A percentile compares a stretch with the other conserved stretches of the same genome.
These are phyloP conservation scores for Silene coronaria DNA, from an alignment of 179 eudicot species.

Conservation along the genomic window DNA sequence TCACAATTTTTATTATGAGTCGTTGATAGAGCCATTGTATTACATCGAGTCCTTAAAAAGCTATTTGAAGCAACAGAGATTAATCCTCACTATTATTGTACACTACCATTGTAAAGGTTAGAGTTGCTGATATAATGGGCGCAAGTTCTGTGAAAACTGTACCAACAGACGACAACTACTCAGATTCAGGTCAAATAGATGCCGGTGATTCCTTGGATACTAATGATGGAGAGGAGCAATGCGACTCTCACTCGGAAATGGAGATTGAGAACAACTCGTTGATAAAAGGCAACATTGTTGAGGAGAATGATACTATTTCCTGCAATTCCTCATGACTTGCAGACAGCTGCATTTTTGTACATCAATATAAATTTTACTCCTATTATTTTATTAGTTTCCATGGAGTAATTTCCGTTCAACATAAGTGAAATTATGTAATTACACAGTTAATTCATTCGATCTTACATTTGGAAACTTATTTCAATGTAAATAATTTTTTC, in stretches of 20 bases:
- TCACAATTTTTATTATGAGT: neutral
- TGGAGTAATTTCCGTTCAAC: neutral
- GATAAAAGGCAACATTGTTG: conserved; percentile 20
- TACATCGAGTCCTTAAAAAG: neutral
- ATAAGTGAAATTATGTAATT: too few relatives aligned
- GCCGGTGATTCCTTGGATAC: conserved; percentile 4
- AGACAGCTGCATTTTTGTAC: conserved; percentile 21
- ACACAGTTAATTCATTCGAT: too few relatives aligned
- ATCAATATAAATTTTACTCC: neutral
- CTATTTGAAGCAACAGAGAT: neutral
- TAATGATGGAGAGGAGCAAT: conserved; percentile 12
- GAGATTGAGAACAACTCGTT: conserved; percentile 17
- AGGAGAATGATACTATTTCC: conserved; percentile 26
- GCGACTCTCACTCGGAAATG: conserved; percentile 15
- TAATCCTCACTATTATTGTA: neutral
- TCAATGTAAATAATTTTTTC: too few relatives aligned
- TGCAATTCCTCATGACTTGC: conserved; percentile 18
- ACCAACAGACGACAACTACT: neutral
- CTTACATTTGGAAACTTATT: too few relatives aligned
- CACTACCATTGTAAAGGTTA: conserved; percentile 14
- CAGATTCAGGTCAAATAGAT: conserved; percentile 6
- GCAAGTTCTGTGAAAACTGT: conserved; percentile 14
- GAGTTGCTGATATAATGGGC: conserved; percentile 28
- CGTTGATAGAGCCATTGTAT: neutral
- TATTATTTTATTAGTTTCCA: neutral